Percentiles rank a stretch among this genome's conserved stretches.
Evolutionary conservation across 2,329 filamentous ascomycete genomes (phyloP).

Genomic region (Colletotrichum lentis): DNA sequence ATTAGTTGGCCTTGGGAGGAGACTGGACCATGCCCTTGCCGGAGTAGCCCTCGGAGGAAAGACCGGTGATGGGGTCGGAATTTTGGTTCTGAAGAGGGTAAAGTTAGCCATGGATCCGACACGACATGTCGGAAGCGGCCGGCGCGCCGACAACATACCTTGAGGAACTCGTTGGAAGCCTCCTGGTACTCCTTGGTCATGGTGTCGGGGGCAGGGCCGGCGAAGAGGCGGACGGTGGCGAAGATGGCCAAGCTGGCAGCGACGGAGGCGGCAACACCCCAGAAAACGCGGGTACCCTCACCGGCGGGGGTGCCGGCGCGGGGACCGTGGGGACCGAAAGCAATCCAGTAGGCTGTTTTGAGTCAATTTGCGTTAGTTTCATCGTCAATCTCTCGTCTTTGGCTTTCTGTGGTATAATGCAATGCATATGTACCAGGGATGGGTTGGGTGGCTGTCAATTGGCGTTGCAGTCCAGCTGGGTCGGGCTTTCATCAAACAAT

Average conservation of each 20-base stretch:
- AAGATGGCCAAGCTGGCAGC: conserved; percentile 76
- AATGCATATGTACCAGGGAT: conserved; percentile 33
- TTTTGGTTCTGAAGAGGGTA: conserved; percentile 72
- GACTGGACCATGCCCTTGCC: conserved; percentile 83
- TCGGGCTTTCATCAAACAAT: not conserved
- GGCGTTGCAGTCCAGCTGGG: conserved; percentile 17
- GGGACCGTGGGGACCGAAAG: conserved; percentile 95
- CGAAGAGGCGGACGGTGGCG: conserved; percentile 73
- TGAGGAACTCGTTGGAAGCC: conserved; percentile 91
- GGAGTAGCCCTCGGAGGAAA: conserved; percentile 79
- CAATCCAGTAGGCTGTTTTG: conserved; percentile 93
- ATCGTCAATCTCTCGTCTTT: conserved; percentile 25
- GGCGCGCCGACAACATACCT: conserved; percentile 59
- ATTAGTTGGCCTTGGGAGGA: conserved; percentile 61
- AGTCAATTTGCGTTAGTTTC: conserved; percentile 52
- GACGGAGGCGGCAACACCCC: conserved; percentile 75
- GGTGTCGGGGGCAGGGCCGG: conserved; percentile 77
- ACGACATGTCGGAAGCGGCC: not conserved
- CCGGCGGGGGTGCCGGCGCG: conserved; percentile 84
- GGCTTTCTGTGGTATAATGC: conserved; percentile 22
- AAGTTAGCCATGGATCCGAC: conserved; percentile 16
- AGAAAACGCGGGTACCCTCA: conserved; percentile 80
- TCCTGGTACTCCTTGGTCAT: conserved; percentile 99
- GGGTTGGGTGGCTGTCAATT: conserved; percentile 19
- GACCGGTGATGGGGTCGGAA: conserved; percentile 85